Evolutionary conservation across 2,329 filamentous ascomycete species (phyloP).

Genomic region (Coniella lustricola): DNA sequence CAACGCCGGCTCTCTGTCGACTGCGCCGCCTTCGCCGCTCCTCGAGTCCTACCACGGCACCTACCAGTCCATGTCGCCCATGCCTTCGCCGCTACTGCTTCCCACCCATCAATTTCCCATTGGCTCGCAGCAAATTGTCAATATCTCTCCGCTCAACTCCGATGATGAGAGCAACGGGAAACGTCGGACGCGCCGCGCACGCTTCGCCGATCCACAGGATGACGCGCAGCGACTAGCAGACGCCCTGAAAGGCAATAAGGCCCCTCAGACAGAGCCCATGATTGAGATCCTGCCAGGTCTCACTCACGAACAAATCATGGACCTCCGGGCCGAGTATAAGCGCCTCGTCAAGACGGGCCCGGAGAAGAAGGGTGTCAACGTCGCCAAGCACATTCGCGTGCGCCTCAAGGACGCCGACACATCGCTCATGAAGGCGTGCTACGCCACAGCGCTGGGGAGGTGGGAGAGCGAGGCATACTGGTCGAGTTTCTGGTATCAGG

Average conservation of each 20-base stretch:
- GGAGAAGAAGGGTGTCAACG: constrained; percentile 70
- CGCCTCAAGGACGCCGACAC: constrained; percentile 66
- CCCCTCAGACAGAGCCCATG: constrained; percentile 62
- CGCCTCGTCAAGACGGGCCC: constrained; percentile 72
- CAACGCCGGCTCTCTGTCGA: constrained; percentile 32
- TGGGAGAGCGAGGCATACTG: constrained; percentile 96
- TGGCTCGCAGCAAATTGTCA: constrained; percentile 33
- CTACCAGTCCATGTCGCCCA: constrained; percentile 89
- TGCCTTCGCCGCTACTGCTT: constrained; percentile 73
- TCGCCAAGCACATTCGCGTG: constrained; percentile 76
- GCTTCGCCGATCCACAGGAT: constrained; percentile 79
- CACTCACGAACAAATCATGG: constrained; percentile 79
- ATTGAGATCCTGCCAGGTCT: constrained; percentile 79
- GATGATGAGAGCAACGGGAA: constrained; percentile 40
- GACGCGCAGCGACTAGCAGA: constrained; percentile 71
- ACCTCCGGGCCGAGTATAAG: constrained; percentile 86
- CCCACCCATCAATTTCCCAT: constrained; percentile 43
- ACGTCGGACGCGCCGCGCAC: constrained; percentile 49
- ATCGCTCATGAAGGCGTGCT: constrained; percentile 83
- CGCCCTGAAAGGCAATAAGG: constrained; percentile 61
- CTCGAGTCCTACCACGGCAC: constrained; percentile 90
- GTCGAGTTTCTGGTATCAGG: constrained; percentile 97
- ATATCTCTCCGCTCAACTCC: constrained; percentile 47
- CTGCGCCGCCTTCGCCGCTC: constrained; percentile 71
- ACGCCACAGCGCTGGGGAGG: constrained; percentile 77